Percentiles rank a stretch among this genome's conserved stretches.
Evolutionary conservation across 1,284 basidiomycete genomes (phyloP).

Genomic region (Trichosporon sp.): DNA sequence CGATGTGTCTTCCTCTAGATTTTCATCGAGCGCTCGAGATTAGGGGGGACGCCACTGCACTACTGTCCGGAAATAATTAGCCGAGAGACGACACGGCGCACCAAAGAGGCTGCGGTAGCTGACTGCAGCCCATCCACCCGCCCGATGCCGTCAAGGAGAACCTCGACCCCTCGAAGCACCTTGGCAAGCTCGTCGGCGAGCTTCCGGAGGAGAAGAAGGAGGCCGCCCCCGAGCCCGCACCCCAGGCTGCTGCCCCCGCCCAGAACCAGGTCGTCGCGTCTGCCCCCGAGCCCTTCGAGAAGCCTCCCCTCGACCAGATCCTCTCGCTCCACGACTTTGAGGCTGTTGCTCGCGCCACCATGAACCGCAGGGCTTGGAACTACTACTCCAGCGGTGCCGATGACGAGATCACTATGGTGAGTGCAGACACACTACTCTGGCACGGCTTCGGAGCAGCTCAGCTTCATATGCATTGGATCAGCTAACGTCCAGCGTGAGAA

Average conservation of each 20-base stretch:
- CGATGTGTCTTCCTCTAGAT: background rate
- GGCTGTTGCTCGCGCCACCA: slow-evolving; percentile 67
- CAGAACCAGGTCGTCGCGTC: slow-evolving; percentile 5
- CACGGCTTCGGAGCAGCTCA: background rate
- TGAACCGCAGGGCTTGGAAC: slow-evolving; percentile 79
- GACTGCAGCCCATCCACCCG: slow-evolving; percentile 65
- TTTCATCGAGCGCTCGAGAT: no score
- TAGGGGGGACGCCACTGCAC: no score
- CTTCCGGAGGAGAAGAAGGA: slow-evolving; percentile 14
- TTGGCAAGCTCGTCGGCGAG: slow-evolving; percentile 17
- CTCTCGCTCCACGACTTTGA: slow-evolving; percentile 90
- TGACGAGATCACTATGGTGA: slow-evolving; percentile 71
- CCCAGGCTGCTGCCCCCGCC: background rate
- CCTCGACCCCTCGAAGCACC: slow-evolving; percentile 50
- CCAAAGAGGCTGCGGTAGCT: background rate
- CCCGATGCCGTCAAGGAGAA: slow-evolving; percentile 80
- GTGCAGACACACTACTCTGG: slow-evolving; percentile 3
- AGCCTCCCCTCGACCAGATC: slow-evolving; percentile 68
- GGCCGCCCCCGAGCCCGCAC: slow-evolving; percentile 44
- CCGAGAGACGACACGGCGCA: background rate
- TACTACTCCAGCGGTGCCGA: slow-evolving; percentile 84
- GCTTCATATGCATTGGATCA: background rate
- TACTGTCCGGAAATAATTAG: background rate
- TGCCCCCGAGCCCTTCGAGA: slow-evolving; percentile 38
- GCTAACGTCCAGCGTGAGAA: slow-evolving; percentile 63